Conservation (phyloP, 2,329 filamentous ascomycete genomes). For the Xylaria sp. region DNA sequence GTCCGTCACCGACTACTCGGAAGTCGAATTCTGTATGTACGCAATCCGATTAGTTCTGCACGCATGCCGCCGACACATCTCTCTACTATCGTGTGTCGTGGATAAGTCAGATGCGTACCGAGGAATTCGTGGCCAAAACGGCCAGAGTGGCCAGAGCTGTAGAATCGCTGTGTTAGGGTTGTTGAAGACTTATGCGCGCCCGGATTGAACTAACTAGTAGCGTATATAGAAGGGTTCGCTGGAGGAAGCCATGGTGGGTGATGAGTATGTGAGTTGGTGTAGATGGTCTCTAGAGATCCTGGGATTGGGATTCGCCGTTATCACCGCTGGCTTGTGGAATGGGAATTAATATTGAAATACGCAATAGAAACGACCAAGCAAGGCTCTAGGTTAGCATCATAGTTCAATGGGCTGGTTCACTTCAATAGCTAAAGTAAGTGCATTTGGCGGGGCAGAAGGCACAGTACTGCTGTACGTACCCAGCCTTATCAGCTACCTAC, state of each 20-base stretch:
- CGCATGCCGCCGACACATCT: not conserved
- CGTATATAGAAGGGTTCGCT: constrained; percentile 93
- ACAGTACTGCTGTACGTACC: not conserved
- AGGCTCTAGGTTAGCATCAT: not conserved
- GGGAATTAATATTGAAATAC: not conserved
- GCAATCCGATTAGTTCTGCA: constrained; percentile 34
- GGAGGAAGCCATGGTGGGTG: constrained; percentile 57
- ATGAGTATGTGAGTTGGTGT: not conserved
- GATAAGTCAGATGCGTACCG: constrained; percentile 64
- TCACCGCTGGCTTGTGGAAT: not conserved
- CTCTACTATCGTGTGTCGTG: not conserved
- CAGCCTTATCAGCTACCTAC: not conserved
- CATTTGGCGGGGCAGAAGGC: not conserved
- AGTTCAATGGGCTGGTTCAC: not conserved
- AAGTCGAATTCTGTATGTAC: constrained; percentile 91
- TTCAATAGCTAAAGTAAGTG: not conserved
- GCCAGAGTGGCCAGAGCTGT: constrained; percentile 94
- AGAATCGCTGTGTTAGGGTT: constrained; percentile 27
- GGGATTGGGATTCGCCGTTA: not conserved
- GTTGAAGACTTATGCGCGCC: not conserved
- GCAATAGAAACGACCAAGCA: not conserved
- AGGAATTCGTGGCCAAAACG: constrained; percentile 98
- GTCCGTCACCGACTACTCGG: constrained; percentile 88
- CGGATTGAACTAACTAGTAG: constrained; percentile 81
- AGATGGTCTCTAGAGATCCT: not conserved